Evolutionary conservation across 352 stramenopile species (phyloP).

Genomic region (Pythium rishiriense): DNA sequence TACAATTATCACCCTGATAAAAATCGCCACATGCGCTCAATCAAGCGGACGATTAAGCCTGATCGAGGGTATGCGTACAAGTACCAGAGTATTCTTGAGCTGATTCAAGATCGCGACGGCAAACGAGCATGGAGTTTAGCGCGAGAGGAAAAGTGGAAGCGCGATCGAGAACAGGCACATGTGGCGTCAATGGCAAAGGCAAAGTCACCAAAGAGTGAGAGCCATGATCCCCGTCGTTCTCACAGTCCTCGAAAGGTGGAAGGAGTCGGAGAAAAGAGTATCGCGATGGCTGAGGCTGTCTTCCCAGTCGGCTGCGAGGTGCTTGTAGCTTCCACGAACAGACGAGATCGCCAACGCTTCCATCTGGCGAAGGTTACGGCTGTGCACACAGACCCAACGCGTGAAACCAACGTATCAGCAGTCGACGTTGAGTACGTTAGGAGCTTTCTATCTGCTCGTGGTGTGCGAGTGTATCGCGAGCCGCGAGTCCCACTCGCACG

Average conservation of each 20-base stretch:
- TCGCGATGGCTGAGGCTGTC: conserved; percentile 38
- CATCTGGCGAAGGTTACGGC: conserved; percentile 34
- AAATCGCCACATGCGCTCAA: conserved; percentile 49
- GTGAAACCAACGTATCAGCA: conserved; percentile 22
- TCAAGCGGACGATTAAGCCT: conserved; percentile 37
- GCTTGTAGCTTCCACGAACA: conserved; percentile 24
- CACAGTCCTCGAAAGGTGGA: not conserved
- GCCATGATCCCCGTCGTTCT: not conserved
- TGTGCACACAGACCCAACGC: conserved; percentile 28
- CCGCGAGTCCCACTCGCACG: conserved; percentile 21
- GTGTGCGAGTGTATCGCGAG: conserved; percentile 36
- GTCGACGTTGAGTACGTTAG: conserved; percentile 52
- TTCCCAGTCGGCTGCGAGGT: conserved; percentile 47
- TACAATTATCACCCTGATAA: conserved; percentile 44
- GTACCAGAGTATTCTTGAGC: conserved; percentile 67
- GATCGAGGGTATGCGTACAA: conserved; percentile 64
- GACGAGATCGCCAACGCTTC: conserved; percentile 19
- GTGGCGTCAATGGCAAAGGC: not conserved
- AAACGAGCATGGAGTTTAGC: conserved; percentile 60
- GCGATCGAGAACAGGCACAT: conserved; percentile 6
- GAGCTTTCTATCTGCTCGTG: conserved; percentile 27
- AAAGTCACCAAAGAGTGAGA: not conserved
- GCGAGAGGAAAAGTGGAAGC: conserved; percentile 35
- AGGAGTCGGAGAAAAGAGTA: conserved; percentile 25
- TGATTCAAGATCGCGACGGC: conserved; percentile 66